Evolutionary conservation across 441 rosid genomes (phyloP).

Genomic region (Croton setiger): DNA sequence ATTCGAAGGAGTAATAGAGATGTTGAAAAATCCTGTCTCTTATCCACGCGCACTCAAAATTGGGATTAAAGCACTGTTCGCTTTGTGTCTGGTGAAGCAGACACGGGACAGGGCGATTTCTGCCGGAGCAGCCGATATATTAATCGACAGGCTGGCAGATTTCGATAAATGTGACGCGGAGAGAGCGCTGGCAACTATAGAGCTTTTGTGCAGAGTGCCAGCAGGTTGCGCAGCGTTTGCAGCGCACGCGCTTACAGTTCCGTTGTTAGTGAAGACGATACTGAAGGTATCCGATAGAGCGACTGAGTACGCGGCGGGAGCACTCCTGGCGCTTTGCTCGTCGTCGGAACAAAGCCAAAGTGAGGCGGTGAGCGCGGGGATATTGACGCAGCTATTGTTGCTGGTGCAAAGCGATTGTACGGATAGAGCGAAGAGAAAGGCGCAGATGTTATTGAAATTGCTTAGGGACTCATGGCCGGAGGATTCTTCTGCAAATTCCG

Average conservation of each 20-base stretch:
- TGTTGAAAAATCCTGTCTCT: conserved; percentile 37
- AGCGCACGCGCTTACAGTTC: conserved; percentile 65
- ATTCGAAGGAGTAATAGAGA: conserved; percentile 59
- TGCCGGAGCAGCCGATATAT: conserved; percentile 65
- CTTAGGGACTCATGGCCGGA: conserved; percentile 83
- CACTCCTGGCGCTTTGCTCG: conserved; percentile 63
- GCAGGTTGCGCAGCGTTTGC: conserved; percentile 63
- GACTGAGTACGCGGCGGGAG: conserved; percentile 97
- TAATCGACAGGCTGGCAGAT: conserved; percentile 61
- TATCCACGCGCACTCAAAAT: conserved; percentile 66
- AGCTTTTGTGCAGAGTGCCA: conserved; percentile 65
- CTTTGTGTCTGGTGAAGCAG: conserved; percentile 62
- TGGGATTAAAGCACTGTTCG: conserved; percentile 66
- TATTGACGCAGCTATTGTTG: conserved; percentile 67
- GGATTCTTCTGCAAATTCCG: conserved; percentile 58
- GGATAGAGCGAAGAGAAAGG: conserved; percentile 88
- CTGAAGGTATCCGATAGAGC: conserved; percentile 78
- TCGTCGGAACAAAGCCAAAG: conserved; percentile 54
- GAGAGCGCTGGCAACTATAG: conserved; percentile 75
- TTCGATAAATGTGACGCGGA: conserved; percentile 79
- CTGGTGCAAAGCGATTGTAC: conserved; percentile 93
- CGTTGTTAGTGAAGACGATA: conserved; percentile 65
- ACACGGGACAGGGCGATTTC: conserved; percentile 63
- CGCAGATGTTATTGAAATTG: conserved; percentile 73
- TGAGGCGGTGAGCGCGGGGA: conserved; percentile 80